Conservation (phyloP, 495 filamentous ascomycete species). For the Thermochaetoides thermophila region DNA sequence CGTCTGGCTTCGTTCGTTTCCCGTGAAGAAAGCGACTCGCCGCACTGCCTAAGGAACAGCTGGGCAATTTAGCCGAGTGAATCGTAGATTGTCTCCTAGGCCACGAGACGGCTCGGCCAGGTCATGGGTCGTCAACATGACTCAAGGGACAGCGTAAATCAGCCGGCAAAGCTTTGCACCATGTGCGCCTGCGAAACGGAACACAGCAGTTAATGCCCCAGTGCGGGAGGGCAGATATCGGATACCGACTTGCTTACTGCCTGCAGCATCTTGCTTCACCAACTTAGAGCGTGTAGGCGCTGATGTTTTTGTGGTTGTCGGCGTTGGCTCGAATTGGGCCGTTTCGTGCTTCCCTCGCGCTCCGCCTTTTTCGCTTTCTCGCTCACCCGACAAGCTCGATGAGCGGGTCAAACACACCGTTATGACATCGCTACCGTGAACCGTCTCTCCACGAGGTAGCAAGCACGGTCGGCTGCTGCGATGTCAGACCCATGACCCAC, state of each 20-base stretch:
- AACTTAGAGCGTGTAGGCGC: background rate
- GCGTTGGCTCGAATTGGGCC: too few species aligned
- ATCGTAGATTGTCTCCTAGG: constrained; percentile 15
- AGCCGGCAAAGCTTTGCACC: constrained; percentile 7
- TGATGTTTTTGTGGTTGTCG: background rate
- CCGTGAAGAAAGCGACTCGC: constrained; percentile 6
- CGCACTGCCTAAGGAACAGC: constrained; percentile 11
- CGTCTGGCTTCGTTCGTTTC: constrained; percentile 2
- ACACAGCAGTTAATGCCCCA: background rate
- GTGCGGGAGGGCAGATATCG: background rate
- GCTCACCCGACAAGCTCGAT: constrained; percentile 9
- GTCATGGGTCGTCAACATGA: constrained; percentile 19
- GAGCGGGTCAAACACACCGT: constrained; percentile 4
- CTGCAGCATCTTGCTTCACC: constrained; percentile 4
- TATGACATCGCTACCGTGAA: constrained; percentile 3
- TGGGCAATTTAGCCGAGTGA: constrained; percentile 22
- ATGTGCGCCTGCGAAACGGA: constrained; percentile 1
- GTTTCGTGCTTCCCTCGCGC: background rate
- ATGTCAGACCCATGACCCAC: too few species aligned
- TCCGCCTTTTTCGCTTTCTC: constrained; percentile 7
- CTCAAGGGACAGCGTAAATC: constrained; percentile 1
- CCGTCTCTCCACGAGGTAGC: too few species aligned
- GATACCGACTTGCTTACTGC: constrained; percentile 2
- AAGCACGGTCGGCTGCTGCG: too few species aligned
- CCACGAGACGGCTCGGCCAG: constrained; percentile 14